phyloP scores from a whole-genome alignment of 495 filamentous ascomycete species.

The Arthonia radiata region DNA sequence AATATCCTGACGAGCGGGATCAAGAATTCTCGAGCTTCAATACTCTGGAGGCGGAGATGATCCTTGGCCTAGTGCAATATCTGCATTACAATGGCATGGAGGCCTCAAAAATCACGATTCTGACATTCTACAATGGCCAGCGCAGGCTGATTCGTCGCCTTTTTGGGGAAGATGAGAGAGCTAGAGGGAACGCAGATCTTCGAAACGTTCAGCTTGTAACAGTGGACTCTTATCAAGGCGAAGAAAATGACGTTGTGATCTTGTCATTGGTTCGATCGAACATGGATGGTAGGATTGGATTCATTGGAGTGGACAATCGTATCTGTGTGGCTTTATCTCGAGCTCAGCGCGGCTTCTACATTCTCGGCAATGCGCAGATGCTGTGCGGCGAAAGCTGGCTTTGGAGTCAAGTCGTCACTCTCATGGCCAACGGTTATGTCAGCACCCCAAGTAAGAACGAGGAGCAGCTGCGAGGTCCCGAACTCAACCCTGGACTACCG shows the following conservation, averaged over 20 bases:
- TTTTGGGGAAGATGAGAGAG: constrained; percentile 2
- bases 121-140: constrained; percentile 82
- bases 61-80: constrained; percentile 46
- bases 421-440: too few species aligned
- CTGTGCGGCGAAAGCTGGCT: constrained; percentile 18
- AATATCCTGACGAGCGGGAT: constrained; percentile 38
- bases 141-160: constrained; percentile 30
- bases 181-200: constrained; percentile 27
- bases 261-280: constrained; percentile 69
- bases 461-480: too few species aligned
- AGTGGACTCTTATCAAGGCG: constrained; percentile 83
- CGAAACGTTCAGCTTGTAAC: constrained; percentile 52
- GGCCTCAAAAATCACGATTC: constrained; percentile 42
- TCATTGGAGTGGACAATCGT: constrained; percentile 49
- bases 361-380: constrained; percentile 54
- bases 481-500: too few species aligned
- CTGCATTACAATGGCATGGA: constrained; percentile 39
- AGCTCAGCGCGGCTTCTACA: constrained; percentile 60
- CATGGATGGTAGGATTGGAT: constrained; percentile 29
- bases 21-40: constrained; percentile 48
- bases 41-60: constrained; percentile 49
- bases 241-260: constrained; percentile 73
- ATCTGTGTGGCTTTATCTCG: constrained; percentile 75
- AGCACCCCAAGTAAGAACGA: too few species aligned
- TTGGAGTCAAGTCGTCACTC: constrained; percentile 14